Percentiles rank a stretch among this genome's conserved stretches.
Evolutionary conservation across 176 grass and related monocot species (phyloP).

Genomic region (Avena insularis): DNA sequence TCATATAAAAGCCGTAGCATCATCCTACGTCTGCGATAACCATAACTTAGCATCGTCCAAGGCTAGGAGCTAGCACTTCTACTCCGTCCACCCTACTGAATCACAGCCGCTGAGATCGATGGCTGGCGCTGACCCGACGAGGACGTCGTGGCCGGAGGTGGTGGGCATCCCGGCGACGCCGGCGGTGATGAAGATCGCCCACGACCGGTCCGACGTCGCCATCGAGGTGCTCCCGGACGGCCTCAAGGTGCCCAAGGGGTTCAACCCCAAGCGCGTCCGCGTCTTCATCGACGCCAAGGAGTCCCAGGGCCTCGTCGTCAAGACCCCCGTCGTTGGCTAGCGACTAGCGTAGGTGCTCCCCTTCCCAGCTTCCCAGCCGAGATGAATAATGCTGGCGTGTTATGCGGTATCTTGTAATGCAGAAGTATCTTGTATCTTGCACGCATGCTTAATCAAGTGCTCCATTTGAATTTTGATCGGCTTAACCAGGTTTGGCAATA

Average conservation of each 20-base stretch:
- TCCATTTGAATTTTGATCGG: not conserved
- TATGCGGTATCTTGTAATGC: not conserved
- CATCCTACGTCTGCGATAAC: not conserved
- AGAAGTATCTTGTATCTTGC: not conserved
- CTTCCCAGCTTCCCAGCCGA: not conserved
- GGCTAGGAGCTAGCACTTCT: not conserved
- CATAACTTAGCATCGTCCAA: not conserved
- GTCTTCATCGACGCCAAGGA: conserved; percentile 19
- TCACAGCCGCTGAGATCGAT: not conserved
- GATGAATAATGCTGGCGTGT: not conserved
- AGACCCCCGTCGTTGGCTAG: conserved; percentile 13
- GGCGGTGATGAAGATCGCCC: conserved; percentile 29
- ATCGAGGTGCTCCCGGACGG: conserved; percentile 17
- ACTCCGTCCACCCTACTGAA: not conserved
- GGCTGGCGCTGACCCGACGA: conserved; percentile 24
- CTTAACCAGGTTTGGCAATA: not conserved
- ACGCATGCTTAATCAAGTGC: not conserved
- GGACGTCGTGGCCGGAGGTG: conserved; percentile 30
- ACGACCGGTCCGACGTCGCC: conserved; percentile 6
- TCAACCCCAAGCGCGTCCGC: conserved; percentile 13
- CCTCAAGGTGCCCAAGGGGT: conserved; percentile 5
- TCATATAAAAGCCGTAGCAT: not conserved
- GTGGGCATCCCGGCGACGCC: conserved; percentile 30
- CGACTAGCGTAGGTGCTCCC: not conserved
- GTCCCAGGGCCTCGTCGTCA: conserved; percentile 22